These are phyloP conservation scores for Candida quercuum DNA, from an alignment of 805 yeast species.

Conservation along the genomic window DNA sequence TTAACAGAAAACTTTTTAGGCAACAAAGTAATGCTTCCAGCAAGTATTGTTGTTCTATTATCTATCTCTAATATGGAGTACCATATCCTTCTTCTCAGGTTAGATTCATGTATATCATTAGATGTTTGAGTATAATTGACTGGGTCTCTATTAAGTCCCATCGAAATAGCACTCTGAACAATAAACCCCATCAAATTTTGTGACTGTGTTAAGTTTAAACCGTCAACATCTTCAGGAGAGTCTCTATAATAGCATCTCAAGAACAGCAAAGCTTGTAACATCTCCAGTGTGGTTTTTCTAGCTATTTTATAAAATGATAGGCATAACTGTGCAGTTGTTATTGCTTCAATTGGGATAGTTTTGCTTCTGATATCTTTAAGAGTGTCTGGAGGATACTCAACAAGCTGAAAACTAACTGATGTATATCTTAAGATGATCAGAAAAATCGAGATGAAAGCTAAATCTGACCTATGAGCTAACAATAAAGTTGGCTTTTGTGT, in stretches of 20 bases:
- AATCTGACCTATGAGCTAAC: constrained; percentile 32
- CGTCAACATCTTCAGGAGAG: constrained; percentile 45
- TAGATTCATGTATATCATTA: constrained; percentile 5
- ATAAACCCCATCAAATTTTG: constrained; percentile 32
- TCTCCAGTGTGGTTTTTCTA: constrained; percentile 29
- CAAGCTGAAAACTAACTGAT: constrained; percentile 28
- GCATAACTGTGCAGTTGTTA: constrained; percentile 35
- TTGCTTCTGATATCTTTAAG: constrained; percentile 14
- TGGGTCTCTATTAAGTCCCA: constrained; percentile 47
- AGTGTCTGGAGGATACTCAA: constrained; percentile 12
- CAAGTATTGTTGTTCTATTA: constrained; percentile 4
- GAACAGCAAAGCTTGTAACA: constrained; percentile 37
- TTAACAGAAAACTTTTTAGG: constrained; percentile 7
- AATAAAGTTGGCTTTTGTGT: constrained; percentile 25
- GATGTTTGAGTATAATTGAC: constrained; percentile 14
- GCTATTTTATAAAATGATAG: constrained; percentile 35
- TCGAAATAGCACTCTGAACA: constrained; percentile 36
- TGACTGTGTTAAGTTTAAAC: constrained; percentile 32
- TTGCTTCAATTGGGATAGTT: constrained; percentile 30
- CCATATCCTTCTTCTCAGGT: constrained; percentile 19
- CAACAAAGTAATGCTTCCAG: constrained; percentile 11
- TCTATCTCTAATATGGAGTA: constrained; percentile 11
- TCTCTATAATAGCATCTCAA: constrained; percentile 33
- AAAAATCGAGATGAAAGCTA: constrained; percentile 34
- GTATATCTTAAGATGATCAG: constrained; percentile 36